Percentiles rank a stretch among this genome's conserved stretches.
Conservation (phyloP, 805 yeast species). For the Metschnikowia gruessii region DNA sequence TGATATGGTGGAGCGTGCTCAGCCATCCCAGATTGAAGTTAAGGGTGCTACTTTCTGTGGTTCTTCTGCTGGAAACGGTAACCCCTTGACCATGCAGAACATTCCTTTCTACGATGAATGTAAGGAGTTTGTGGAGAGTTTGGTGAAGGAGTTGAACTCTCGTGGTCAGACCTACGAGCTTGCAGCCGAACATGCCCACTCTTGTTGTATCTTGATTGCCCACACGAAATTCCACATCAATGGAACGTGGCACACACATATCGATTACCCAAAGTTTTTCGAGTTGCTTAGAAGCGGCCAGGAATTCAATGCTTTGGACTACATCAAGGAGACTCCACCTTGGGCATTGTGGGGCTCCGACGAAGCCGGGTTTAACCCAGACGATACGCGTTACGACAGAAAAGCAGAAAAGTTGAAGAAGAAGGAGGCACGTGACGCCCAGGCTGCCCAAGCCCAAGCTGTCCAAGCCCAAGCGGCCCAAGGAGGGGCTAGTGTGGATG, state of each 20-base stretch:
- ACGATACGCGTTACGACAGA: constrained; percentile 65
- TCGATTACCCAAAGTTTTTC: constrained; percentile 75
- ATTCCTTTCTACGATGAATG: constrained; percentile 95
- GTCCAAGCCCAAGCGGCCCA: background rate
- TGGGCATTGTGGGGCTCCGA: constrained; percentile 91
- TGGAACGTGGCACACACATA: constrained; percentile 84
- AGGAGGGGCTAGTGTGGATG: too few relatives aligned
- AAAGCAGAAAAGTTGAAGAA: constrained; percentile 58
- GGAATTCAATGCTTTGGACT: constrained; percentile 75
- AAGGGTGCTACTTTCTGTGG: constrained; percentile 97
- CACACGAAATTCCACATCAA: constrained; percentile 65
- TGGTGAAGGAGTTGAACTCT: constrained; percentile 57
- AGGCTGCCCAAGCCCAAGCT: constrained; percentile 13
- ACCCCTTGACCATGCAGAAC: constrained; percentile 91
- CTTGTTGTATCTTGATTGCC: constrained; percentile 87
- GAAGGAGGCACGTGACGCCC: constrained; percentile 37
- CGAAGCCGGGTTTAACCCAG: constrained; percentile 88
- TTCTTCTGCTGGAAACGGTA: constrained; percentile 76
- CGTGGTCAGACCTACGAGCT: constrained; percentile 74
- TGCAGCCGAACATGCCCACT: constrained; percentile 95
- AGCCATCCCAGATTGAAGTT: constrained; percentile 85
- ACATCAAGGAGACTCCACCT: constrained; percentile 73
- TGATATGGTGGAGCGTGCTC: constrained; percentile 75
- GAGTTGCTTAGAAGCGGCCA: constrained; percentile 62
- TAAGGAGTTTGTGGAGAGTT: constrained; percentile 62